Evolutionary conservation across 306 rosid species (phyloP), one percentile per base, ranked within the genome.

Genomic region (Sechiopsis laciniata): DNA sequence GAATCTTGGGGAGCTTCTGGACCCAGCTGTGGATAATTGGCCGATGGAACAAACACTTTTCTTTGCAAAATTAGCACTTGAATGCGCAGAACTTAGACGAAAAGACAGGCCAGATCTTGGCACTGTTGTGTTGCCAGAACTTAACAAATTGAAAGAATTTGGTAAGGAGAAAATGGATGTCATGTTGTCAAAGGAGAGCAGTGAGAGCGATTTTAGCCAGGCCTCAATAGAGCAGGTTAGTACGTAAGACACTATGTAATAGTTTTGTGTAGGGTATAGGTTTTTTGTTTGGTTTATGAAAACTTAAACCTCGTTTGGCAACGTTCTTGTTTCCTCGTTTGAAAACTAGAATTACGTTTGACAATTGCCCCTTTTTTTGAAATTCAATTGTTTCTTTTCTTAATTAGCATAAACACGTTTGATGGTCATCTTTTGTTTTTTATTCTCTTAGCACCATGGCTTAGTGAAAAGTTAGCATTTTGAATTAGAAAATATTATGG

Each of bases 71-170:
- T 73, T 91, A 35, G 87, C 90, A 51, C 64, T 88, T 56, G 61
- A 82, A 22, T 94, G 99, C 52, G 88, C 97, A 14, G 87, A 94
- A 56, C 96, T 94, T 60, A 78, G 99, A 69, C 84, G 99, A 24
- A 94, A 85, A 84, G 99, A 94, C 80, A 82, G 99, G 46, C 99
- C 97, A 5, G 97, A 94, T 82, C 96, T 94, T 64, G 83, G 77
- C 19, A 75, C 13, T 4, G 77, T 13, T 1, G 82, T 88, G 13
- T 21, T 94, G 77, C 96, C 96, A 8, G 76, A 84, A 75, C 92
- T 94, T 20, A 60, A 24, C 76, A 85, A 76, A 42, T 71, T 89
- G 82, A 86, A 83, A 81, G 95, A 86, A 6, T 52, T 87, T 51
- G 97, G 88, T 50, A 87, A 85, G 35, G 83, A 80, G 26, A 82